Base-by-base conservation (phyloP, 2,329 filamentous ascomycete species). In the Aureobasidium uvarum region DNA sequence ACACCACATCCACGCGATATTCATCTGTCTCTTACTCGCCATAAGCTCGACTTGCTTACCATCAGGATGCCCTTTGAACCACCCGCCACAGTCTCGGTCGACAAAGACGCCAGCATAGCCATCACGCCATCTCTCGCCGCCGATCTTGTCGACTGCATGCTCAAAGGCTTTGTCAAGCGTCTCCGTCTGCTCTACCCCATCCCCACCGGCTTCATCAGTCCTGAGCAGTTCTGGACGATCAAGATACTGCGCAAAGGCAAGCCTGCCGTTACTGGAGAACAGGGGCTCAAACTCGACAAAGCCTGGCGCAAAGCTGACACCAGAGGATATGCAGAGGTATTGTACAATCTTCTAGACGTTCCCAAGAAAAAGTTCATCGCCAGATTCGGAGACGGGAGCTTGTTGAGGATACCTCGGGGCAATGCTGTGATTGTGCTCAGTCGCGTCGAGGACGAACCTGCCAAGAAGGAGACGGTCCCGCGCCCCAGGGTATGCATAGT, bases 41-140 rank as follows among this genome's bases (percentile, higher is more conserved):
- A 36, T n/a, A 59, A n/a, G 7, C 16, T 59, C 5, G 28, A 59
- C 3, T 5, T 38, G 13, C 13, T 62, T 14, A 50, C 58, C 7
- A 39, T 62, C 10, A 38, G 11, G 5, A 62, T 62, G 58, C 58
- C 58, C 14, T 8, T 16, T 18, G 58, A 50, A 23, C 43, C 58
- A 28, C 43, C 20, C 10, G 25, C 48, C 7, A 7, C 13, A 14
- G 18, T 16, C 20, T 7, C 23, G n/a, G 2, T 18, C 28, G 14
- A 14, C 16, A 31, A 18, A n/a, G 16, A 11, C 4, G 36, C 16
- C 18, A 20, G 28, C 36, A 20, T 5, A 28, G 38, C 25, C 38
- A 23, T 59, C 14, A 23, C 4, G 18, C 20, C n/a, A 33, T 8
- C 16, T 33, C 18, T 46, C 38, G 39, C 41, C 13, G 10, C 31